Conservation (phyloP, 768 basidiomycete species). For the Boletales sp. region DNA sequence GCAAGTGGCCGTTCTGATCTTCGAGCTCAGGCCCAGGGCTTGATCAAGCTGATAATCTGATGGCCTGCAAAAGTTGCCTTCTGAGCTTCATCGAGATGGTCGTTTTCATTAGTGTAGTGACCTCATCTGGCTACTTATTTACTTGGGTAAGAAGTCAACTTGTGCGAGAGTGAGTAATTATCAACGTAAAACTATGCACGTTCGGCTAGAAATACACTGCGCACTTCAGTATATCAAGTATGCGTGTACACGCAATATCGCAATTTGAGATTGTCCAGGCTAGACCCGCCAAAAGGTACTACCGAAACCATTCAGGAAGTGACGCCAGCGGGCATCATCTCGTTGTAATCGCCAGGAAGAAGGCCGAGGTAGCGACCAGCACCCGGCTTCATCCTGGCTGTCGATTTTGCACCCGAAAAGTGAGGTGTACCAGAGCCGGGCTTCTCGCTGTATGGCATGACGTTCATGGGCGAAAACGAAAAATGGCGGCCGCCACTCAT, state of each 20-base stretch:
- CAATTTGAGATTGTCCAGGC: neutral
- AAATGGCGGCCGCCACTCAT: conserved; percentile 20
- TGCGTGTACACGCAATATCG: neutral
- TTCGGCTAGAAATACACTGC: too few species aligned
- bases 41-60: too few species aligned
- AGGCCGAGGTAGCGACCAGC: conserved; percentile 52
- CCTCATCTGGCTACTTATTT: too few species aligned
- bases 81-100: too few species aligned
- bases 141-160: too few species aligned
- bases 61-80: too few species aligned
- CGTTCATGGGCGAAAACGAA: conserved; percentile 25
- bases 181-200: too few species aligned
- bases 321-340: conserved; percentile 48
- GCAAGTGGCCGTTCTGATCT: neutral
- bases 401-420: conserved; percentile 32
- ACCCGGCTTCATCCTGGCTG: conserved; percentile 39
- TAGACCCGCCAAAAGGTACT: conserved; percentile 9
- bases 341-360: conserved; percentile 58
- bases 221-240: too few species aligned
- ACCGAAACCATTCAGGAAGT: conserved; percentile 61
- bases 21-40: too few species aligned
- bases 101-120: too few species aligned
- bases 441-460: conserved; percentile 19
- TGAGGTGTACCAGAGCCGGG: conserved; percentile 26
- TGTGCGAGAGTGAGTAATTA: too few species aligned